Conservation (phyloP, 495 filamentous ascomycete genomes). For the Zalerion maritima region DNA sequence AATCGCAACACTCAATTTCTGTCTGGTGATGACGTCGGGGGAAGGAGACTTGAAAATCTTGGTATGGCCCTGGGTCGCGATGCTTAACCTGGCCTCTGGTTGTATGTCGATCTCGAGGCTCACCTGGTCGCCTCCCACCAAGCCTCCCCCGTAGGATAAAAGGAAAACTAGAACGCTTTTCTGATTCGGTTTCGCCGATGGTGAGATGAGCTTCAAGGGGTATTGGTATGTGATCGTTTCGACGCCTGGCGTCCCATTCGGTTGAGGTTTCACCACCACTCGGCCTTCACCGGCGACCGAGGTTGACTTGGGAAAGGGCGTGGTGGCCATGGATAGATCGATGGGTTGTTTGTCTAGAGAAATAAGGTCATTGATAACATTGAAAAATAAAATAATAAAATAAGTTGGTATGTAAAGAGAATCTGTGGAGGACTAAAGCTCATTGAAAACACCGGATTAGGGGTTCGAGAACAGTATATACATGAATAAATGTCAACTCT, state of each 20-base stretch:
- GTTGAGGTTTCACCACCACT: slow-evolving; percentile 58
- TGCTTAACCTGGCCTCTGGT: slow-evolving; percentile 49
- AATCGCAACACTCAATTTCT: slow-evolving; percentile 51
- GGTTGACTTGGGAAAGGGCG: slow-evolving; percentile 53
- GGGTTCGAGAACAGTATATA: too few relatives aligned
- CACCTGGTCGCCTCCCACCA: slow-evolving; percentile 75
- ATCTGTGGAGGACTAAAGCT: too few relatives aligned
- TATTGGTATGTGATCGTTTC: slow-evolving; percentile 75
- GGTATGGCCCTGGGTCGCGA: slow-evolving; percentile 89
- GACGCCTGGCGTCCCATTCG: slow-evolving; percentile 56
- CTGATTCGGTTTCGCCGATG: slow-evolving; percentile 33
- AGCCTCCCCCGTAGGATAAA: slow-evolving; percentile 86
- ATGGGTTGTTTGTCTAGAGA: not conserved
- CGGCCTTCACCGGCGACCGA: slow-evolving; percentile 62
- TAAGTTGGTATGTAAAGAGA: too few relatives aligned
- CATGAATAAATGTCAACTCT: too few relatives aligned
- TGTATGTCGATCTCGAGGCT: slow-evolving; percentile 54
- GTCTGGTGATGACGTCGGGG: slow-evolving; percentile 44
- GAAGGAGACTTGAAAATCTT: slow-evolving; percentile 77
- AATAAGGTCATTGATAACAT: slow-evolving; percentile 7
- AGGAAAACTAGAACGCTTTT: slow-evolving; percentile 62
- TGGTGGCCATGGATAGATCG: slow-evolving; percentile 21
- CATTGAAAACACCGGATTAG: too few relatives aligned
- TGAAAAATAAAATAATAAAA: too few relatives aligned
- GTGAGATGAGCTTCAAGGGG: slow-evolving; percentile 82